Evolutionary conservation across 306 rosid genomes (phyloP), one percentile per base, ranked within the genome.

Genomic region (Macrotyloma uniflorum): DNA sequence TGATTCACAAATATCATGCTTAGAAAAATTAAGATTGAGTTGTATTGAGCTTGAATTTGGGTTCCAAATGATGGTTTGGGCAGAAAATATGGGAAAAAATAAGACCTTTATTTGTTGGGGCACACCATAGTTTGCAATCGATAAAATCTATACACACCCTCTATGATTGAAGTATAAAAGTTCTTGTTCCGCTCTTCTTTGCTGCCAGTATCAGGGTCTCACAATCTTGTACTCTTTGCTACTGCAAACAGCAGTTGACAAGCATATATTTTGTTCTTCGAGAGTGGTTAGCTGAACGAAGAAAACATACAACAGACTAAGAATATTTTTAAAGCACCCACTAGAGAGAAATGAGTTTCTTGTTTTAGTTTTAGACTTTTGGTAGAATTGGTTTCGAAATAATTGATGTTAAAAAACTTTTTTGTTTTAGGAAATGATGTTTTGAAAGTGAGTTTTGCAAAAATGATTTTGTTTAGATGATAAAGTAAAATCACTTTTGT

Each of bases 221-320:
- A 11, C 58, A 40, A 16, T 24, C 36, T 14, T 78, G 35, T 35
- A 9, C 42, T 49, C 76, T 47, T 58, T 26, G 9, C 19, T 33
- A 4, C 40, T 46, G 8, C 26, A 54, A 43, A 45, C 16, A 28
- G 24, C 38, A 1, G 36, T 62, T 71, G 70, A 74, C 24, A 38
- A 61, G 13, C 72, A 51, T 67, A 32, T 19, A 20, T 43, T 51
- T 22, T 62, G 30, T 62, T 69, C 70, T 78, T 67, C 23, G 20
- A 20, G n/a, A 61, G 40, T 79, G 57, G 38, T 74, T 66, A 67
- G 33, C 16, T 67, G 15, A 72, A 53, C 47, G 59, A 69, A 33
- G 6, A 61, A 38, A 22, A 42, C 50, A 22, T 22, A 18, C 43
- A 18, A 22, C 47, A 43, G 8, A 57, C 19, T n/a, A 33, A 33